Evolutionary conservation across 257 asterid species (phyloP), one percentile per base, ranked within the genome.

Genomic region (Jaltomata sinuosa): DNA sequence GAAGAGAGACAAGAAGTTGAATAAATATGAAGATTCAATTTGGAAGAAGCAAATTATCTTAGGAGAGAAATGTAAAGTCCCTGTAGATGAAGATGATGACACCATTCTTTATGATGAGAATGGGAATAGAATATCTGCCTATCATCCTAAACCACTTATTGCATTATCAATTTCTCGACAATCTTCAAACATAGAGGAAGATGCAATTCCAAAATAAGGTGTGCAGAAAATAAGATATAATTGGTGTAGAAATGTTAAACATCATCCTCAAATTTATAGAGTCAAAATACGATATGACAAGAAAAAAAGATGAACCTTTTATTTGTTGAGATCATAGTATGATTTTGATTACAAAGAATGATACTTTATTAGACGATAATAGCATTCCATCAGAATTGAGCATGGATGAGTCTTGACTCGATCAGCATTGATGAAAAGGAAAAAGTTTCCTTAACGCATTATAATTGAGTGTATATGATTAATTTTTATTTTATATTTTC

Each of bases 21-120:
- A 21, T 65, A 15, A 92, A 45, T 94, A 87, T 11, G 97, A 96
- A 84, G 99, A 96, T 64, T 96, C 97, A 50, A 82, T 96, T 11
- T 96, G 98, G 99, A 96, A 91, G 87, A 96, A 94, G 87, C 89
- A 94, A 32, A 96, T 96, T n/a, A 94, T 96, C 31, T 72, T 96
- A 53, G 99, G 99, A 11, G 99, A 96, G 84, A 91, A 91, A 84
- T 93, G 97, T 87, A 91, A 87, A 88, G 93, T 94, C 11, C 95
- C 29, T 34, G 42, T 16, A 0, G 94, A 91, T 19, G 94, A 90
- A 1, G 91, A 90, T 34, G 92, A 90, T 2, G 91, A 88, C 16
- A 50, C 85, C 14, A 79, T 93, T 54, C 55, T 93, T 61, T 91
- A 89, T 61, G 99, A 96, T 79, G 97, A 92, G 59, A 89, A 93